These are phyloP conservation scores for Typha latifolia DNA, from an alignment of 176 grass and related monocot species.

Conservation along the genomic window DNA sequence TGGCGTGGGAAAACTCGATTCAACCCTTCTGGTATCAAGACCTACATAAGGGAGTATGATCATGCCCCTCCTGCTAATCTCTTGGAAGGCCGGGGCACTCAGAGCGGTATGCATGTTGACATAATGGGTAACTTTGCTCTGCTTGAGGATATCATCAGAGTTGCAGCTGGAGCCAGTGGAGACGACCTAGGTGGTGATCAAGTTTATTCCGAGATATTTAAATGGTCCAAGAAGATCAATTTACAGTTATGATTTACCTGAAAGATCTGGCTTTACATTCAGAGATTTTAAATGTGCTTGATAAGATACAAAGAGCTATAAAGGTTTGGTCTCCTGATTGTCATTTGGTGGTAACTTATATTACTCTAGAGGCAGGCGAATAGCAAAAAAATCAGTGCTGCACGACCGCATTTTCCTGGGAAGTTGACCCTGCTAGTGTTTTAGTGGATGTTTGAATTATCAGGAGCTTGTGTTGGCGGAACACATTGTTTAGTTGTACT, in stretches of 20 bases:
- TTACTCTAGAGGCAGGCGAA: no score
- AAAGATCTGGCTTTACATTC: background rate
- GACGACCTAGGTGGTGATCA: slow-evolving; percentile 74
- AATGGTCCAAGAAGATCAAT: slow-evolving; percentile 88
- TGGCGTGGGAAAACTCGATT: slow-evolving; percentile 95
- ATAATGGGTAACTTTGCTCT: slow-evolving; percentile 99
- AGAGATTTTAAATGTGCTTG: background rate
- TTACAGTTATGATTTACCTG: slow-evolving; percentile 38
- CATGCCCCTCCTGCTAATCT: slow-evolving; percentile 80
- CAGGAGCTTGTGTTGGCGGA: no score
- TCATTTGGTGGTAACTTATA: no score
- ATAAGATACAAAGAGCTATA: no score
- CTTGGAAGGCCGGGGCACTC: slow-evolving; percentile 85
- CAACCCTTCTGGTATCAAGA: slow-evolving; percentile 83
- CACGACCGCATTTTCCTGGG: no score
- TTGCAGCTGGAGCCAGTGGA: slow-evolving; percentile 71
- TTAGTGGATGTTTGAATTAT: no score
- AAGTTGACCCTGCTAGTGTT: no score
- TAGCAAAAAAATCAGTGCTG: no score
- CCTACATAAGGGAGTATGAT: slow-evolving; percentile 64
- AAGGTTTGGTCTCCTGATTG: no score
- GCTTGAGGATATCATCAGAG: slow-evolving; percentile 87
- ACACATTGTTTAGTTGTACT: no score
- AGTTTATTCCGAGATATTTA: slow-evolving; percentile 87
- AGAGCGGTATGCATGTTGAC: slow-evolving; percentile 94